Percentiles rank a stretch among this genome's conserved stretches.
These are phyloP conservation scores for Fusarium devonianum DNA, from an alignment of 2,329 filamentous ascomycete species.

Conservation along the genomic window DNA sequence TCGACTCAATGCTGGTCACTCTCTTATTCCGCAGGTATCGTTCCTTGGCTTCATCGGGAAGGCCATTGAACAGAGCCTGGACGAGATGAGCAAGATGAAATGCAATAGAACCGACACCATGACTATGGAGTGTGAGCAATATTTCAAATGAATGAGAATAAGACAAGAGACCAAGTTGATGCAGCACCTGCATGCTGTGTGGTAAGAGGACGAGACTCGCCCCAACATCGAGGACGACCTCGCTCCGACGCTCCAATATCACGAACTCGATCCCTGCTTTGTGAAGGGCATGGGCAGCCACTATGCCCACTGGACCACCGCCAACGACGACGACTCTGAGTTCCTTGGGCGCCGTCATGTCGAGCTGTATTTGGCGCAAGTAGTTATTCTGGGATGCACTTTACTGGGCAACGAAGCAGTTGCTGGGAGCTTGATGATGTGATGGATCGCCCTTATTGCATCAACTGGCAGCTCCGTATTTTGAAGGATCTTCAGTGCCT, in stretches of 20 bases:
- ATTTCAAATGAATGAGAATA: no score
- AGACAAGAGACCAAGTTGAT: constrained; percentile 20
- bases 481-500: no score
- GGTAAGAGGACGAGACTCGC: constrained; percentile 16
- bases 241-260: constrained; percentile 39
- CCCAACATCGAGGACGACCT: constrained; percentile 32
- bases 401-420: no score
- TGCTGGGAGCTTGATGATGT: no score
- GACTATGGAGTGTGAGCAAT: constrained; percentile 6
- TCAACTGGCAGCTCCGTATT: no score
- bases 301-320: constrained; percentile 42
- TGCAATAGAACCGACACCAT: constrained; percentile 1
- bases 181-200: constrained; percentile 9
- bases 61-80: constrained; percentile 3
- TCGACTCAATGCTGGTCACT: constrained; percentile 22
- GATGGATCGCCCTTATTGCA: no score
- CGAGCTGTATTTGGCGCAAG: no score
- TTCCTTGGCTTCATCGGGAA: constrained; percentile 5
- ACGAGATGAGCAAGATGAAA: constrained; percentile 19
- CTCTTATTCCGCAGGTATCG: constrained; percentile 22
- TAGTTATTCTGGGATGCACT: no score
- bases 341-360: background rate
- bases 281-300: constrained; percentile 41
- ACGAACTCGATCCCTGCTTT: constrained; percentile 44
- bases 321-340: constrained; percentile 42